Evolutionary conservation across 805 yeast genomes (phyloP).

Genomic region (Komagataella ulmi): DNA sequence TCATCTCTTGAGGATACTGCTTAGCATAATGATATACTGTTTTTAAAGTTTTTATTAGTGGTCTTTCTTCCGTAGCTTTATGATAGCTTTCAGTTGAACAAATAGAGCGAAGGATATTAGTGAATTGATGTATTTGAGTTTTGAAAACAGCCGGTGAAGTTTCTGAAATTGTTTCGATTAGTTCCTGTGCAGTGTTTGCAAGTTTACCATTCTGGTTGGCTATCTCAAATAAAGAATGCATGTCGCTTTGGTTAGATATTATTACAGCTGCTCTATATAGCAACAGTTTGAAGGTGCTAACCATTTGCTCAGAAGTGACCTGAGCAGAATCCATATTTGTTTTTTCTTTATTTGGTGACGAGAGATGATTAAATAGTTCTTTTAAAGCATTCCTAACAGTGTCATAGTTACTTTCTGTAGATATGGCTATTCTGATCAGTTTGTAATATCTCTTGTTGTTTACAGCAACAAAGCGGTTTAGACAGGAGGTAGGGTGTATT

Average conservation of each 20-base stretch:
- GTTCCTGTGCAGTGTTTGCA: constrained; percentile 28
- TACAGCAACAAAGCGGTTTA: constrained; percentile 37
- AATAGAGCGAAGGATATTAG: constrained; percentile 12
- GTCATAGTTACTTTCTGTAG: constrained; percentile 44
- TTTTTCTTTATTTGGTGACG: constrained; percentile 6
- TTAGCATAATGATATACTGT: constrained; percentile 47
- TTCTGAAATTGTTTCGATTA: constrained; percentile 45
- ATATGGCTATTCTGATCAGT: constrained; percentile 38
- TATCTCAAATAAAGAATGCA: constrained; percentile 26
- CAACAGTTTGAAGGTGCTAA: constrained; percentile 39
- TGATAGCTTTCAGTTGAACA: not conserved
- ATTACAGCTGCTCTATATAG: constrained; percentile 49
- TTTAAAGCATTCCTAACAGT: constrained; percentile 49
- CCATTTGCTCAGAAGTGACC: constrained; percentile 32
- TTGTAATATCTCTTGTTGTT: constrained; percentile 48
- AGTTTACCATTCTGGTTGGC: constrained; percentile 21
- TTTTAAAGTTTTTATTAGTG: constrained; percentile 30
- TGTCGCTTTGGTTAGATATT: constrained; percentile 50
- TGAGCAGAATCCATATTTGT: constrained; percentile 12
- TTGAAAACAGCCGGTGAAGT: constrained; percentile 53
- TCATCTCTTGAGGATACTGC: constrained; percentile 32
- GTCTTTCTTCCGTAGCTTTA: constrained; percentile 1
- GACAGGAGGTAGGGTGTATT: constrained; percentile 30
- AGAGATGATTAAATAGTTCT: constrained; percentile 16
- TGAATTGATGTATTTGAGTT: constrained; percentile 40